Evolutionary conservation across 2,329 filamentous ascomycete genomes (phyloP), one percentile per base, ranked within the genome.

Genomic region (Penicillium hesseltinei): DNA sequence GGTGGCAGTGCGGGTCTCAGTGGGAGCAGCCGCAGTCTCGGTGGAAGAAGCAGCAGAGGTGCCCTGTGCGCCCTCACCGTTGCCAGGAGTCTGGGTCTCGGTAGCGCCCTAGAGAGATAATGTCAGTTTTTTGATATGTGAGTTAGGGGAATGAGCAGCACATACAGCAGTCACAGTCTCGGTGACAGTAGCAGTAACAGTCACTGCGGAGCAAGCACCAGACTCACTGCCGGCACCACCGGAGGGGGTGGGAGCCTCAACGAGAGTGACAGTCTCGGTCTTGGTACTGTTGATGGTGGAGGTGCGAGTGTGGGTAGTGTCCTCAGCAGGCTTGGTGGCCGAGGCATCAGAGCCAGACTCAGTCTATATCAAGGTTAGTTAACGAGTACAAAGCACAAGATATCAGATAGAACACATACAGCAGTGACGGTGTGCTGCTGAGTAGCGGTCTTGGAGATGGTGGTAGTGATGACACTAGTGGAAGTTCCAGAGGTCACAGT

Each of bases 81-180:
- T 19, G 17, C 42, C 42, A 5, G 51, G 39, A 29, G 54, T 52
- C 42, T 44, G 23, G 9, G 42, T 44, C 31, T 56, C 48, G 5
- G 44, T 29, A 17, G 50, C 44, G 44, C 39, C 50, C 62, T 64
- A 13, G 23, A 51, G 11, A 40, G n/a, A 17, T 17, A 11, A 15
- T 15, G 38, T 52, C n/a, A 53, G 17, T 31, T 21, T 21, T 31
- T 39, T 13, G 19, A 19, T 51, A 7, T 36, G 2, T 27, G 6
- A 48, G 5, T 17, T n/a, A 35, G 19, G 3, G n/a, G 39, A 19
- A n/a, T 38, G 10, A 25, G 15, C 4, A 50, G 17, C 31, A 68
- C 70, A 47, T 71, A 74, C 71, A 61, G 70, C 69, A 59, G 71
- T 74, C 58, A 75, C 71, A 36, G 72, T 73, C 49, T 71, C 64